Evolutionary conservation across 345 rosid genomes (phyloP).

Genomic region (Populus davidiana): DNA sequence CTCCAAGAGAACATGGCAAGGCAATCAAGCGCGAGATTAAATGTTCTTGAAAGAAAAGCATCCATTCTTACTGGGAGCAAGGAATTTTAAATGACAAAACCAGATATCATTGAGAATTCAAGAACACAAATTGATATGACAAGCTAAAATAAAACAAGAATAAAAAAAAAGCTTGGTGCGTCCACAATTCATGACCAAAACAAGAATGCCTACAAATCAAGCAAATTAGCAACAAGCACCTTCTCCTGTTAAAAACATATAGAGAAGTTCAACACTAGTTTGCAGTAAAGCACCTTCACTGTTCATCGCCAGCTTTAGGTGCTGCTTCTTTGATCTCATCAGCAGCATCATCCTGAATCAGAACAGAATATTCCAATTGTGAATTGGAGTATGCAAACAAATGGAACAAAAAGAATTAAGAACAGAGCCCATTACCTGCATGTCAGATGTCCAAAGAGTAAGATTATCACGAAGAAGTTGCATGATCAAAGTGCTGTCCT

Average conservation of each 20-base stretch:
- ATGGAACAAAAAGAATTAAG: neutral
- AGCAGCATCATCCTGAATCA: slow-evolving; percentile 69
- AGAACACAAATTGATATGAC: slow-evolving; percentile 14
- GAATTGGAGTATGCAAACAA: too few relatives aligned
- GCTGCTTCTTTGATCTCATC: slow-evolving; percentile 88
- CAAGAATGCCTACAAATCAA: slow-evolving; percentile 41
- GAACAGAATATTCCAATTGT: neutral
- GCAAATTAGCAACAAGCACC: slow-evolving; percentile 44
- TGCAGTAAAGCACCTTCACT: slow-evolving; percentile 32
- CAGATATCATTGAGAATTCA: slow-evolving; percentile 27
- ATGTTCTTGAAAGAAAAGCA: neutral
- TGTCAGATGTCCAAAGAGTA: slow-evolving; percentile 94
- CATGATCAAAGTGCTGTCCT: slow-evolving; percentile 95
- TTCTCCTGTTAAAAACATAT: slow-evolving; percentile 64
- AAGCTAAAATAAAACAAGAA: slow-evolving; percentile 8
- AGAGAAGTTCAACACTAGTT: slow-evolving; percentile 41
- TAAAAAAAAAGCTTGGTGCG: slow-evolving; percentile 22
- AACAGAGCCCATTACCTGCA: slow-evolving; percentile 61
- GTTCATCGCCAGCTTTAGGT: slow-evolving; percentile 54
- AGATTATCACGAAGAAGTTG: slow-evolving; percentile 96
- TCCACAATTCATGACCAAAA: slow-evolving; percentile 37
- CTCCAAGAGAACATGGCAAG: neutral
- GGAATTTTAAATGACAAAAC: neutral
- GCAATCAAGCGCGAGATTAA: neutral
- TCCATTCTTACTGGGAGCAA: too few relatives aligned